Evolutionary conservation across 257 asterid genomes (phyloP), one percentile per base, ranked within the genome.

Genomic region (Jacaranda copaia): DNA sequence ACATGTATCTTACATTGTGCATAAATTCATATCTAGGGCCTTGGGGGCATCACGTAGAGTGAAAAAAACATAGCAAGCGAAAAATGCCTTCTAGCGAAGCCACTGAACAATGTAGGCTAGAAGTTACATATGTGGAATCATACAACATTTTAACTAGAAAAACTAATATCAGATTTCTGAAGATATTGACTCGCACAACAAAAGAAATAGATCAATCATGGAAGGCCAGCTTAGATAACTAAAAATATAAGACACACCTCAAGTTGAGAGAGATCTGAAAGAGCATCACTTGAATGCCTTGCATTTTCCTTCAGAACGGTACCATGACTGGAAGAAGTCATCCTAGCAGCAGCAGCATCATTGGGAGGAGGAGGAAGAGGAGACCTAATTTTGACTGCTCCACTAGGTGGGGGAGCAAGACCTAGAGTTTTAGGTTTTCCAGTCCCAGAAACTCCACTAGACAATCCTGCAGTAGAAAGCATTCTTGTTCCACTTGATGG

Each of bases 301-400:
- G 96, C 62, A 75, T 71, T 82, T 64, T 87, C 97, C 58, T 82
- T 76, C 72, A 85, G 61, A 46, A 63, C 91, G 76, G 81, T 81
- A 15, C 42, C 82, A 60, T 64, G 81, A 70, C 63, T 43, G n/a
- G 82, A 18, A 20, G 85, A 81, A 45, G 88, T 75, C 66, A 83
- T 85, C 80, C 88, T 87, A 70, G 87, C 85, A 72, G 79, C 82
- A 64, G 77, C 96, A 58, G 89, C 85, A 83, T 90, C 98, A 81
- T 93, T 88, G 49, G 99, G 98, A 32, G 98, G 99, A 32, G 97
- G 99, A 49, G 96, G 98, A 80, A 95, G 97, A 73, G 96, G 91
- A 70, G 97, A 89, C 84, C 96, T 88, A 72, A 93, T 85, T 83
- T 88, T 93, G 66, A 60, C 81, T 6, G 87, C 85, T 15, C 88